Conservation (phyloP, 352 stramenopile genomes). For the Pythium diclinum region DNA sequence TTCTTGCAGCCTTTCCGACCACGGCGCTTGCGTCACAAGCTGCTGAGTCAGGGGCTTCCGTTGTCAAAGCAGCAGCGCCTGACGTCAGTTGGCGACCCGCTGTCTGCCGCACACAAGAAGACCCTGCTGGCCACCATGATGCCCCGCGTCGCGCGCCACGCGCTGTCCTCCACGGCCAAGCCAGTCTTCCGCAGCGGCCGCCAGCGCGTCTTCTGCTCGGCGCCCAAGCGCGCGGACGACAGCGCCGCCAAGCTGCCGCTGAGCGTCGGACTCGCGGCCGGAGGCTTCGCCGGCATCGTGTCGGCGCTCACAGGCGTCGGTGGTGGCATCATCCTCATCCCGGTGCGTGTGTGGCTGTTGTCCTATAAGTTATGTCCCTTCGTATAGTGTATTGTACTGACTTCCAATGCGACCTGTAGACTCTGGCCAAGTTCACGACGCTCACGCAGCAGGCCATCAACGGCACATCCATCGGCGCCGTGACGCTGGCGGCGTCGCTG, state of each 20-base stretch:
- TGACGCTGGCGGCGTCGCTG: conserved; percentile 62
- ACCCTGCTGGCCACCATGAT: conserved; percentile 5
- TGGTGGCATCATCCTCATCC: conserved; percentile 81
- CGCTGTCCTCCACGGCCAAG: not conserved
- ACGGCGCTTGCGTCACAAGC: not conserved
- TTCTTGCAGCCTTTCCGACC: not conserved
- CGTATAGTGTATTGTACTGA: too few relatives aligned
- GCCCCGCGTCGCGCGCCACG: conserved; percentile 14
- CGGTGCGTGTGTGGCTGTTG: conserved; percentile 32
- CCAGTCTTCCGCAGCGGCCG: conserved; percentile 12
- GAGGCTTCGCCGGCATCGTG: conserved; percentile 61
- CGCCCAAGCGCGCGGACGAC: conserved; percentile 34
- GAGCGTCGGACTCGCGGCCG: conserved; percentile 41
- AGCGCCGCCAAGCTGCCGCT: conserved; percentile 44
- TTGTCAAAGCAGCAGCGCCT: not conserved
- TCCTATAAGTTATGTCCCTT: too few relatives aligned
- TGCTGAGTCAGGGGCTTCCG: too few relatives aligned
- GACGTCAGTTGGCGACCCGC: conserved; percentile 5
- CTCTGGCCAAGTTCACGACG: conserved; percentile 75
- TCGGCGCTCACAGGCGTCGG: conserved; percentile 80
- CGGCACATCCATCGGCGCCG: conserved; percentile 77
- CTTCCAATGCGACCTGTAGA: conserved; percentile 26
- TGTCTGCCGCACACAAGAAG: not conserved
- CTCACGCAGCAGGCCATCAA: conserved; percentile 81
- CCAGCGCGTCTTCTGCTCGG: conserved; percentile 49